Conservation (phyloP, 2,329 filamentous ascomycete species). For the Talaromyces sp. region DNA sequence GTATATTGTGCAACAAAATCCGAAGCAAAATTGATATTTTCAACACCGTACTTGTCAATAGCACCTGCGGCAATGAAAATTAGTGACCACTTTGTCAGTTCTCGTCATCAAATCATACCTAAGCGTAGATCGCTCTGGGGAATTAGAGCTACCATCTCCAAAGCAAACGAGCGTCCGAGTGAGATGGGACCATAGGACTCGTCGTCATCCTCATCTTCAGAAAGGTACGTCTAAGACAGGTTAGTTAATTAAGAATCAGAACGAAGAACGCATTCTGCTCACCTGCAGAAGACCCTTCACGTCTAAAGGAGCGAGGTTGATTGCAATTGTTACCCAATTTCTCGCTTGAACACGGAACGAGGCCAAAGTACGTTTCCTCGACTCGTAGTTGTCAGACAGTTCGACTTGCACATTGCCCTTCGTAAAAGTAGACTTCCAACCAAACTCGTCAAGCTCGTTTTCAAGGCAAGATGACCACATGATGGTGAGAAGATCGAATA, state of each 20-base stretch:
- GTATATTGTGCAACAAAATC: constrained; percentile 98
- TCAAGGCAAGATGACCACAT: constrained; percentile 96
- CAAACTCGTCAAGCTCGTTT: constrained; percentile 88
- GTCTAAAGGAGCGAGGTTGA: constrained; percentile 83
- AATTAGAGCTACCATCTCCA: constrained; percentile 85
- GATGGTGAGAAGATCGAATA: constrained; percentile 84
- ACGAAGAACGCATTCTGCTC: constrained; percentile 7
- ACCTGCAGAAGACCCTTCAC: constrained; percentile 82
- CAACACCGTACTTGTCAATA: constrained; percentile 68
- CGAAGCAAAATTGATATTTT: constrained; percentile 82
- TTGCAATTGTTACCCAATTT: constrained; percentile 71
- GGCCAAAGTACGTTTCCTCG: constrained; percentile 74
- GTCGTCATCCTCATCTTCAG: constrained; percentile 90
- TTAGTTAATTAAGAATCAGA: background rate
- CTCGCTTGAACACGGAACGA: constrained; percentile 71
- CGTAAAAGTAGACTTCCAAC: constrained; percentile 74
- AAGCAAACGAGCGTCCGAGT: constrained; percentile 85
- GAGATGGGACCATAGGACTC: constrained; percentile 87
- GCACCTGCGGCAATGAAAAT: constrained; percentile 41
- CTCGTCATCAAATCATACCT: constrained; percentile 32
- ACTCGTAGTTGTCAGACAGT: constrained; percentile 86
- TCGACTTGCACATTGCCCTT: constrained; percentile 77
- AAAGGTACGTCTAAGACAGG: constrained; percentile 71
- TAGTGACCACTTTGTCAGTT: constrained; percentile 4
- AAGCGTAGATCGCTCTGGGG: constrained; percentile 82